These are phyloP conservation scores for Casaregolazyma lundiana DNA, from an alignment of 1,139 yeast species.

Conservation along the genomic window DNA sequence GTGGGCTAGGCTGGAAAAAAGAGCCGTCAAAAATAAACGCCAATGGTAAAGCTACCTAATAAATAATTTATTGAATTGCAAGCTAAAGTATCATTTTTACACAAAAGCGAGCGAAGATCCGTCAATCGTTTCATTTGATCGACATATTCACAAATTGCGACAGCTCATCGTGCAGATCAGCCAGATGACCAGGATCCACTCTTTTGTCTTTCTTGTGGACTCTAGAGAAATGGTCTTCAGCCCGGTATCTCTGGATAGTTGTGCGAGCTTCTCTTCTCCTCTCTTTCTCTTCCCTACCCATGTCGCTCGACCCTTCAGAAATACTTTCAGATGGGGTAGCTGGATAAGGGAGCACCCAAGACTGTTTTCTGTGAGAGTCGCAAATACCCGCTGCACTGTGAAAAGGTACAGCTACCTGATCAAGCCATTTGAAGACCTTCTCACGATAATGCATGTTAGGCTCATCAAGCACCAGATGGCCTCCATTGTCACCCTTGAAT, in stretches of 20 bases:
- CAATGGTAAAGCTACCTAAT: slow-evolving; percentile 17
- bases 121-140: slow-evolving; percentile 5
- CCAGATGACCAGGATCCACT: no score
- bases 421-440: slow-evolving; percentile 24
- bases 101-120: background rate
- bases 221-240: slow-evolving; percentile 17
- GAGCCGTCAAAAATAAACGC: slow-evolving; percentile 50
- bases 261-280: slow-evolving; percentile 18
- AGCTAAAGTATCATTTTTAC: no score
- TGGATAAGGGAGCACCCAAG: slow-evolving; percentile 13
- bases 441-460: slow-evolving; percentile 21
- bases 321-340: slow-evolving; percentile 13
- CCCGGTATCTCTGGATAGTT: slow-evolving; percentile 18
- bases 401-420: slow-evolving; percentile 4
- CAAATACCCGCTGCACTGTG: background rate
- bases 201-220: no score
- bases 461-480: slow-evolving; percentile 22
- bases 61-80: slow-evolving; percentile 6
- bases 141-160: slow-evolving; percentile 1
- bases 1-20: slow-evolving; percentile 63
- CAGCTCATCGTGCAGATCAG: background rate
- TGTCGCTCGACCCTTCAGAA: slow-evolving; percentile 11
- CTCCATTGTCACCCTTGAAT: slow-evolving; percentile 3
- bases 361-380: slow-evolving; percentile 2
- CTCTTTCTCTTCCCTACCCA: slow-evolving; percentile 18